These are phyloP conservation scores for Prunus fruticosa DNA, from an alignment of 306 rosid genomes.

Conservation along the genomic window DNA sequence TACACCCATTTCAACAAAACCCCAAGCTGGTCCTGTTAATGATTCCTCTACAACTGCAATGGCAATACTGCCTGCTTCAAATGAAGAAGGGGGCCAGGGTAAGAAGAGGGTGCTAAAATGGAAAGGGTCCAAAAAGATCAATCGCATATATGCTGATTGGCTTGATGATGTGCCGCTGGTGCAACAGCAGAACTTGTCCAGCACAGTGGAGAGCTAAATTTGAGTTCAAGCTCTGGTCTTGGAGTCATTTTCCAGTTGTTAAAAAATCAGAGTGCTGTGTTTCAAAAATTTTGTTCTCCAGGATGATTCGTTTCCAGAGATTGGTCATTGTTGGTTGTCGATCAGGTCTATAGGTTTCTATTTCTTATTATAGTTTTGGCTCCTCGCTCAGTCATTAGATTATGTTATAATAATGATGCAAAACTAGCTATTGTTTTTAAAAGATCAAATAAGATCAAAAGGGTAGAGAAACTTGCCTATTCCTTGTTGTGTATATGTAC, in stretches of 20 bases:
- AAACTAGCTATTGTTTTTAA: neutral
- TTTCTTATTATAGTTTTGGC: slow-evolving; percentile 2
- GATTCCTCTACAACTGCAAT: slow-evolving; percentile 38
- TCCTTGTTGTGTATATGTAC: too few relatives aligned
- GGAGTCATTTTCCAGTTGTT: slow-evolving; percentile 2
- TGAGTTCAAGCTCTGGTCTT: slow-evolving; percentile 19
- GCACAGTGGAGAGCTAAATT: slow-evolving; percentile 48
- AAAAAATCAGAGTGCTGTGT: neutral
- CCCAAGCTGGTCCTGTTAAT: slow-evolving; percentile 26
- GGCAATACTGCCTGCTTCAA: slow-evolving; percentile 23
- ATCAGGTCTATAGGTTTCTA: slow-evolving; percentile 33
- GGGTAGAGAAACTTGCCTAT: too few relatives aligned
- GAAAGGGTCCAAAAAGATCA: slow-evolving; percentile 74
- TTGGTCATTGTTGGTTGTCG: slow-evolving; percentile 34
- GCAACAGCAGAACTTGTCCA: slow-evolving; percentile 30
- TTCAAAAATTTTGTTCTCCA: neutral
- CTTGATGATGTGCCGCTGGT: slow-evolving; percentile 68
- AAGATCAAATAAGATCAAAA: slow-evolving; percentile 4
- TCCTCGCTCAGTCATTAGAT: neutral
- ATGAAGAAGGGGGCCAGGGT: slow-evolving; percentile 47
- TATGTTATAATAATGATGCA: slow-evolving; percentile 9
- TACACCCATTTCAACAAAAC: slow-evolving; percentile 29
- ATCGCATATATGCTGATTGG: slow-evolving; percentile 90
- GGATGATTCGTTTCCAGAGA: neutral
- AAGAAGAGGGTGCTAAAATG: slow-evolving; percentile 56